Evolutionary conservation across 306 rosid genomes (phyloP).

Genomic region (Dryas drummondii): DNA sequence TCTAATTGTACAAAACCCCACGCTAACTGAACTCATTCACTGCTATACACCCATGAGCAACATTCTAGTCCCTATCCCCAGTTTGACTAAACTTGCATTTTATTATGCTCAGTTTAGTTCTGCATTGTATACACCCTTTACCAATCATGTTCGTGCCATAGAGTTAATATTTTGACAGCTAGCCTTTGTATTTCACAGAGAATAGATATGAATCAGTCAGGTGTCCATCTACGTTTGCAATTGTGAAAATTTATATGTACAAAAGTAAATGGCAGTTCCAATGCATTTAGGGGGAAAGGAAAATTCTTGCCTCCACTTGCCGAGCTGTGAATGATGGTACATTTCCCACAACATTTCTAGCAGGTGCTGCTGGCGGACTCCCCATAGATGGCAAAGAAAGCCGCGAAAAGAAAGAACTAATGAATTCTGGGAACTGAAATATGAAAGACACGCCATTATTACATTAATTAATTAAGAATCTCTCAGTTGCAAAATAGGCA

Average conservation of each 20-base stretch:
- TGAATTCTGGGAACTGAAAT: slow-evolving; percentile 70
- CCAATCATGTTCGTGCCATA: not conserved
- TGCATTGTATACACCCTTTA: not conserved
- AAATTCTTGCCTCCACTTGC: slow-evolving; percentile 70
- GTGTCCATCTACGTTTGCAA: not conserved
- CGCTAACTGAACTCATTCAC: not conserved
- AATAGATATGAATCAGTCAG: not conserved
- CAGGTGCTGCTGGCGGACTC: slow-evolving; percentile 57
- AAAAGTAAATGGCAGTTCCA: not conserved
- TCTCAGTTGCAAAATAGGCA: slow-evolving; percentile 22
- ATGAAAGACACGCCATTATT: slow-evolving; percentile 21
- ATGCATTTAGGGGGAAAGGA: not conserved
- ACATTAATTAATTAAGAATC: slow-evolving; percentile 18
- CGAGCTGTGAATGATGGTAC: slow-evolving; percentile 56
- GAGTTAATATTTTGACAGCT: not conserved
- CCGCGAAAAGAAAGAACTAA: slow-evolving; percentile 67
- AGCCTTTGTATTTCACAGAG: not conserved
- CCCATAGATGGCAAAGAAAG: slow-evolving; percentile 71
- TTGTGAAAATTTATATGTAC: not conserved
- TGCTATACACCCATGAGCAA: not conserved
- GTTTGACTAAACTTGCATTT: slow-evolving; percentile 3
- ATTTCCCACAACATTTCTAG: slow-evolving; percentile 54
- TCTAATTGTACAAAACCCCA: not conserved
- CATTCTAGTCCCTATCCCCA: not conserved
- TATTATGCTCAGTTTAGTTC: not conserved